Percentiles rank a stretch among this genome's conserved stretches.
phyloP scores from a whole-genome alignment of 192 early-diverging fungal genomes.

The Lobosporangium transversale region DNA sequence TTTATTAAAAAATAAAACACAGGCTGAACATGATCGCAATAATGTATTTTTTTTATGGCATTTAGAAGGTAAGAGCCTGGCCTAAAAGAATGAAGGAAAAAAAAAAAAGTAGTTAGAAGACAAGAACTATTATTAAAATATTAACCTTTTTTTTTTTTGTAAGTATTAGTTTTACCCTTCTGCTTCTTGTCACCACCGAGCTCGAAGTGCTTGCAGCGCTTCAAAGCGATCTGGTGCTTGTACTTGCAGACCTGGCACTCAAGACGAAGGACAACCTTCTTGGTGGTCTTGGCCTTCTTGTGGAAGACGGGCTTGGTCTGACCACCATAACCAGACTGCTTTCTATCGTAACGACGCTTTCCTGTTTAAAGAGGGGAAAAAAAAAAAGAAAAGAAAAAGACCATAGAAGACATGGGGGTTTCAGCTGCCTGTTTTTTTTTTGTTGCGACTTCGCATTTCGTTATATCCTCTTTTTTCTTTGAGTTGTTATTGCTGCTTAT shows the following conservation, averaged over 20 bases:
- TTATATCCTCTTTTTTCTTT: too few relatives aligned
- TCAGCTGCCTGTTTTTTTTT: too few relatives aligned
- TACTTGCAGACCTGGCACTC: slow-evolving; percentile 99
- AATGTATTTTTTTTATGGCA: slow-evolving; percentile 36
- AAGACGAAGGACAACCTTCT: slow-evolving; percentile 98
- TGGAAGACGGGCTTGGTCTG: slow-evolving; percentile 99
- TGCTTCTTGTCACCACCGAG: slow-evolving; percentile 99
- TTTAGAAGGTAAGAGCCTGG: slow-evolving; percentile 52
- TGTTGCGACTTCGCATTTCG: too few relatives aligned
- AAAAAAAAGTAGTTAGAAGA: not conserved
- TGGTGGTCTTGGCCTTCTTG: slow-evolving; percentile 99
- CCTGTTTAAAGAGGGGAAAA: slow-evolving; percentile 38
- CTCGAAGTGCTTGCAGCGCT: slow-evolving; percentile 99
- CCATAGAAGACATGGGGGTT: too few relatives aligned
- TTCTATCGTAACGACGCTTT: slow-evolving; percentile 96
- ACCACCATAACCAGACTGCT: slow-evolving; percentile 99
- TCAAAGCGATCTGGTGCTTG: slow-evolving; percentile 96
- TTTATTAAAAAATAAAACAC: slow-evolving; percentile 54
- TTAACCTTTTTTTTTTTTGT: not conserved
- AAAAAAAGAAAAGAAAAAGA: not conserved
- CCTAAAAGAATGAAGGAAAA: slow-evolving; percentile 6
- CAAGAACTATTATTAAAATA: not conserved
- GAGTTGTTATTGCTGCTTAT: too few relatives aligned
- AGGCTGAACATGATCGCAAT: slow-evolving; percentile 42
- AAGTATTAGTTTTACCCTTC: slow-evolving; percentile 54